Conservation (phyloP, 2,329 filamentous ascomycete genomes). For the Alternaria arborescens region DNA sequence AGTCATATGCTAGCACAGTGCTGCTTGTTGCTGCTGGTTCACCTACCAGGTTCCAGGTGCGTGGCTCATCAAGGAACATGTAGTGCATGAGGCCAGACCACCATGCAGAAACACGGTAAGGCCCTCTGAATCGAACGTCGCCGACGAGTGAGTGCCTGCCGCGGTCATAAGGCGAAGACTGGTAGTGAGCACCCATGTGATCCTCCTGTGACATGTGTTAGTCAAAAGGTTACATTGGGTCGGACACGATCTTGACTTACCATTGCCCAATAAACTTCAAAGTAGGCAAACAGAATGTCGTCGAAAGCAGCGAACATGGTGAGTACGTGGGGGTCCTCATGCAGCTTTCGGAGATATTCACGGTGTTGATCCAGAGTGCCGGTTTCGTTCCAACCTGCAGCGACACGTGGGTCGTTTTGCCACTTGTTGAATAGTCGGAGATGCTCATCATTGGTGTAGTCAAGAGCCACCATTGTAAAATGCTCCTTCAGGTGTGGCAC, state of each 20-base stretch:
- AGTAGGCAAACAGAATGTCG: constrained; percentile 76
- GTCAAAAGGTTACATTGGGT: constrained; percentile 8
- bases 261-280: constrained; percentile 82
- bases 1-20: constrained; percentile 76
- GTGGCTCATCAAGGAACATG: constrained; percentile 66
- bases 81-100: constrained; percentile 67
- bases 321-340: constrained; percentile 76
- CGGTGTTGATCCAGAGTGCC: constrained; percentile 78
- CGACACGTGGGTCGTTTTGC: constrained; percentile 85
- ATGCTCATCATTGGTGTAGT: constrained; percentile 71
- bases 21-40: constrained; percentile 77
- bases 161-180: constrained; percentile 65
- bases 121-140: constrained; percentile 63
- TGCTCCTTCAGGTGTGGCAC: constrained; percentile 78
- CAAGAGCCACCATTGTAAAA: constrained; percentile 79
- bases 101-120: constrained; percentile 66
- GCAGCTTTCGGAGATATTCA: constrained; percentile 72
- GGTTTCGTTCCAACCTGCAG: constrained; percentile 81
- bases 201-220: constrained; percentile 59
- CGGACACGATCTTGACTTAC: constrained; percentile 46
- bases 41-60: constrained; percentile 65
- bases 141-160: constrained; percentile 69
- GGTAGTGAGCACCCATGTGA: constrained; percentile 67
- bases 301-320: constrained; percentile 76
- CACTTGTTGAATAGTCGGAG: constrained; percentile 77